Base-by-base conservation (phyloP, 805 yeast genomes). In the Starmerella cellae region DNA sequence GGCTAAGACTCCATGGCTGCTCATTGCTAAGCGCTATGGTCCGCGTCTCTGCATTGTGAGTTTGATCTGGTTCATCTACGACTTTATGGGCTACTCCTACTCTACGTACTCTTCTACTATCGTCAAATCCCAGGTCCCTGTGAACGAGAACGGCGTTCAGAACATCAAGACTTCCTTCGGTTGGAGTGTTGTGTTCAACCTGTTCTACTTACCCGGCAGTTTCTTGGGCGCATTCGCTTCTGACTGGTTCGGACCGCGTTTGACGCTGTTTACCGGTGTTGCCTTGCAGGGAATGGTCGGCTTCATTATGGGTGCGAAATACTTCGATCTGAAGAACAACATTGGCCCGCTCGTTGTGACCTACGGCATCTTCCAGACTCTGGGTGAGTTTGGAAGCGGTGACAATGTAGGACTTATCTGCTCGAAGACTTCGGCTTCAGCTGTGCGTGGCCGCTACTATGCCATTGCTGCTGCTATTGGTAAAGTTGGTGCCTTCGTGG, bases 301-400 rank as follows among this genome's bases (percentile, higher is more conserved):
- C 19, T 81, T 71, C 58, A 72, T 77, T 54, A 79, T 88, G 85
- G 84, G 94, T 41, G 88, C 79, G 19, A 62, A 70, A 37, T 77
- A 79, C 56, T 64, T 67, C 24, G 55, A 59, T 22, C 67, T 88
- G 52, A 66, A 67, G 47, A 55, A 71, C 31, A 72, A 78, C 53
- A 68, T 83, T 56, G 95, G 74, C 31, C 88, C 75, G 0, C 83
- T 87, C 54, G 81, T 77, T 38, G 91, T 84, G 35, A 79, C 81
- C 23, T 88, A 79, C 58, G 96, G 96, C 65, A 76, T 88, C 50
- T 88, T 84, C 61, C 66, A 75, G 60, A 69, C 94, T 5, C 68
- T 83, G 38, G 96, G 96, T 55, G 96, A 88, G 62, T 81, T 87
- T 61, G 94, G 95, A 24, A 87, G 94, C 13, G 97, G 96, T 65